A percentile compares a stretch with the other conserved stretches of the same genome.
Conservation (phyloP, 1,139 yeast species). For the Diutina catenulata region DNA sequence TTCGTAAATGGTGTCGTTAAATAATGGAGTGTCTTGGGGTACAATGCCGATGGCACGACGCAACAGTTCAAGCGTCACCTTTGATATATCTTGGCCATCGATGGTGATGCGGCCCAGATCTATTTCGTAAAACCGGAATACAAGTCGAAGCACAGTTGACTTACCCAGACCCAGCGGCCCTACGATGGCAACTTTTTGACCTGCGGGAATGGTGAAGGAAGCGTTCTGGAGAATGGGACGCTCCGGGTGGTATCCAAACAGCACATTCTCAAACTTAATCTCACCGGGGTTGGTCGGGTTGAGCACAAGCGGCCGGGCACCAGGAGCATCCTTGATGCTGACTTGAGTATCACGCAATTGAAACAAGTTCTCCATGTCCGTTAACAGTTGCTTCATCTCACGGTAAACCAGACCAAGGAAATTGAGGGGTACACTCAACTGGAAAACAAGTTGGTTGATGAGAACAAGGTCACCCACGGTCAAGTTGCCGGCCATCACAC, state of each 20-base stretch:
- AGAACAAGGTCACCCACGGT: constrained; percentile 96
- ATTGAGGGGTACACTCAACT: constrained; percentile 85
- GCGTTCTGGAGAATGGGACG: constrained; percentile 79
- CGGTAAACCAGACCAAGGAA: constrained; percentile 92
- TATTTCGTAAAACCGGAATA: constrained; percentile 85
- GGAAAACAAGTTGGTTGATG: constrained; percentile 92
- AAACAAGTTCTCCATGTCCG: constrained; percentile 89
- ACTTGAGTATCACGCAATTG: constrained; percentile 69
- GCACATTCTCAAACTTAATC: constrained; percentile 79
- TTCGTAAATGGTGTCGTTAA: constrained; percentile 81
- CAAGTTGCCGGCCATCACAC: constrained; percentile 69
- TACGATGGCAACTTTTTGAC: constrained; percentile 82
- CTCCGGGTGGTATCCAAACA: constrained; percentile 85
- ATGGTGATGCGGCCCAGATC: constrained; percentile 64
- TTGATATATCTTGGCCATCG: constrained; percentile 82
- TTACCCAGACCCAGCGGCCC: constrained; percentile 96
- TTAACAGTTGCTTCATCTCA: constrained; percentile 81
- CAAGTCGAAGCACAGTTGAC: constrained; percentile 74
- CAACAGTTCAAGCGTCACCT: constrained; percentile 64
- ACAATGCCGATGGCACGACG: constrained; percentile 78
- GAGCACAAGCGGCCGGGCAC: constrained; percentile 48
- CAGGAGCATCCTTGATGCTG: constrained; percentile 45
- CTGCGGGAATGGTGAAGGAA: constrained; percentile 79
- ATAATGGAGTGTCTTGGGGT: constrained; percentile 95
- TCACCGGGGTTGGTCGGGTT: constrained; percentile 43